Conservation (phyloP, 306 rosid species). For the Comarum palustre region DNA sequence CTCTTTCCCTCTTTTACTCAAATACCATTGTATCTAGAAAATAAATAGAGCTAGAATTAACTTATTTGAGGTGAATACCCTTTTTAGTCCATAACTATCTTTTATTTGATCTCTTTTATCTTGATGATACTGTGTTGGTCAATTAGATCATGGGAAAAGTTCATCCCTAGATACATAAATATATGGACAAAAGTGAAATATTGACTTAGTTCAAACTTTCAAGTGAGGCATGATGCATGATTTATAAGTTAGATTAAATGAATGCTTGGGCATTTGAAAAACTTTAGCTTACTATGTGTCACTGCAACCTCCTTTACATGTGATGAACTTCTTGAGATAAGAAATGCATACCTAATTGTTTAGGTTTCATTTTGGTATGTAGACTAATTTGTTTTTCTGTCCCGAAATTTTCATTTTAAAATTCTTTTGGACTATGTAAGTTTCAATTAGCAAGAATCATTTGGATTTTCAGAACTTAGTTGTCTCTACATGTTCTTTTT, state of each 20-base stretch:
- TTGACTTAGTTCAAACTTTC: background rate
- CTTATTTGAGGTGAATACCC: background rate
- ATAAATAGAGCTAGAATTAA: background rate
- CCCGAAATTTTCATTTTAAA: background rate
- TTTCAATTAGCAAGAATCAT: background rate
- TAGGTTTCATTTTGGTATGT: background rate
- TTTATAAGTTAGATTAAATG: background rate
- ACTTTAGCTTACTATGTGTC: background rate
- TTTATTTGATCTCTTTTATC: background rate
- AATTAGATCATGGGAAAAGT: conserved; percentile 7
- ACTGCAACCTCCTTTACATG: background rate
- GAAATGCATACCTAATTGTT: background rate
- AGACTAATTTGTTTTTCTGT: background rate
- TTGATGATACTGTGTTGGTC: background rate
- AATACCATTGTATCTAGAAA: background rate
- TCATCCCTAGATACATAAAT: background rate
- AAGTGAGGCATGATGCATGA: conserved; percentile 3
- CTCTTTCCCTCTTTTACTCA: conserved; percentile 20
- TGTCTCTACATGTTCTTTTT: background rate
- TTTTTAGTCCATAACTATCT: background rate
- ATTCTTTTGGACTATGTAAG: background rate
- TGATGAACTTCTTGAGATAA: background rate
- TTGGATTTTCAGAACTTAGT: background rate
- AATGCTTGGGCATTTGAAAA: background rate
- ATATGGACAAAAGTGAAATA: background rate